These are phyloP conservation scores for Mycocentrospora acerina DNA, from an alignment of 2,329 filamentous ascomycete species.

Conservation along the genomic window DNA sequence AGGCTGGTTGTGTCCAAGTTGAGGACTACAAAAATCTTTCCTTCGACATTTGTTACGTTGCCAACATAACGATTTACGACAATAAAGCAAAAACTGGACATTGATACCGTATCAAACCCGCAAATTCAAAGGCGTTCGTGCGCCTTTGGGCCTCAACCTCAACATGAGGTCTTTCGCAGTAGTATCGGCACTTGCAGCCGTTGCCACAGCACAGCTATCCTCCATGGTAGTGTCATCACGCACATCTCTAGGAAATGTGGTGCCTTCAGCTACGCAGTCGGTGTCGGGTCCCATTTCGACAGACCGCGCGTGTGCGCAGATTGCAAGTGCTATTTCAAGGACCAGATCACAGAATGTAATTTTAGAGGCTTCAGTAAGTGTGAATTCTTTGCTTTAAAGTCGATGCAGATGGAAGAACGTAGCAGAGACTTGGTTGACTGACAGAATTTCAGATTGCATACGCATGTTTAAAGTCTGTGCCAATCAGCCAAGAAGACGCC, in stretches of 20 bases:
- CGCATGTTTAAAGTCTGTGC: conserved; percentile 41
- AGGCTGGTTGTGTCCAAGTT: no score
- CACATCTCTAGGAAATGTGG: conserved; percentile 19
- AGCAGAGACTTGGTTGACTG: conserved; percentile 3
- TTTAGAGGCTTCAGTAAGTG: conserved; percentile 33
- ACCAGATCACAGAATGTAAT: conserved; percentile 16
- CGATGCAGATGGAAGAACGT: background rate
- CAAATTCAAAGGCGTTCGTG: no score
- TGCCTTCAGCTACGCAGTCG: conserved; percentile 30
- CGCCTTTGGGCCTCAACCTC: background rate
- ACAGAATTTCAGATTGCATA: conserved; percentile 27
- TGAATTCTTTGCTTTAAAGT: background rate
- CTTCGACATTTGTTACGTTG: no score
- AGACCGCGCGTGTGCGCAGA: conserved; percentile 29
- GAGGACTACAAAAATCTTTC: no score
- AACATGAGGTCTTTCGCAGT: conserved; percentile 22
- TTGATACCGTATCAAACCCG: no score
- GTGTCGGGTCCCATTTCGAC: conserved; percentile 33
- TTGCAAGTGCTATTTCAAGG: conserved; percentile 18
- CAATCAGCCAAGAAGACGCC: conserved; percentile 29
- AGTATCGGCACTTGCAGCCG: conserved; percentile 21
- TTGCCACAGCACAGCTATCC: conserved; percentile 18
- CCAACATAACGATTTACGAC: no score
- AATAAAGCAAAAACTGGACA: no score
- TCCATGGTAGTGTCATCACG: conserved; percentile 1